Evolutionary conservation across 2,329 filamentous ascomycete species (phyloP).

Genomic region (Emydomyces testavorans): DNA sequence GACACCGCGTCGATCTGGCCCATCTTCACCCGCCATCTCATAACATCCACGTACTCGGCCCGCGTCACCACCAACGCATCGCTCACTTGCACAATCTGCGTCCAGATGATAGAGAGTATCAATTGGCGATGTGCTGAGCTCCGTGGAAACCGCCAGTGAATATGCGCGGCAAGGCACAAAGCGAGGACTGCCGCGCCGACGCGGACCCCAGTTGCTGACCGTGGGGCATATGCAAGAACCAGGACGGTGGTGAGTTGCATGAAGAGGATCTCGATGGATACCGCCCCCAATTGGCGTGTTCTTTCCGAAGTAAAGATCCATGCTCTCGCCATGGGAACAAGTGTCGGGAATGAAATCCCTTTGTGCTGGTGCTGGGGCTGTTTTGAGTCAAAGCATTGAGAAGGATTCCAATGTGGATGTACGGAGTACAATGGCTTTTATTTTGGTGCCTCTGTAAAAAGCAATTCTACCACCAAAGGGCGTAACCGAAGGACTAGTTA

Average conservation of each 20-base stretch:
- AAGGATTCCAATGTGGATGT: no score
- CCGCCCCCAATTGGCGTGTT: background rate
- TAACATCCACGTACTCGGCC: background rate
- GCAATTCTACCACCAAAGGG: no score
- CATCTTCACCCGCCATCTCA: conserved; percentile 4
- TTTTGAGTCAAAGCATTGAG: no score
- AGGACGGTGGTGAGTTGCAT: background rate
- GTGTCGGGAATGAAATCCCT: background rate
- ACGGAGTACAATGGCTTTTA: no score
- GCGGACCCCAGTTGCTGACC: background rate
- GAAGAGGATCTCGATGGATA: background rate
- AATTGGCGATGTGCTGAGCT: background rate
- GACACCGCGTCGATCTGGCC: background rate
- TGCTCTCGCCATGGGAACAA: background rate
- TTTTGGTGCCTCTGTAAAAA: no score
- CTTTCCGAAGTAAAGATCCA: background rate
- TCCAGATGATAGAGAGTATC: background rate
- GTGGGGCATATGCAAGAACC: background rate
- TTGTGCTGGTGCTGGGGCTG: no score
- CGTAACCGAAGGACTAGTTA: no score
- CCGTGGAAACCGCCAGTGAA: background rate
- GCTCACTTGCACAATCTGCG: background rate
- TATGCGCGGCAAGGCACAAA: background rate
- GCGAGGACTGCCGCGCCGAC: background rate
- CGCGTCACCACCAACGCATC: background rate